Conservation (phyloP, 495 filamentous ascomycete species). For the Penicillium arizonense region DNA sequence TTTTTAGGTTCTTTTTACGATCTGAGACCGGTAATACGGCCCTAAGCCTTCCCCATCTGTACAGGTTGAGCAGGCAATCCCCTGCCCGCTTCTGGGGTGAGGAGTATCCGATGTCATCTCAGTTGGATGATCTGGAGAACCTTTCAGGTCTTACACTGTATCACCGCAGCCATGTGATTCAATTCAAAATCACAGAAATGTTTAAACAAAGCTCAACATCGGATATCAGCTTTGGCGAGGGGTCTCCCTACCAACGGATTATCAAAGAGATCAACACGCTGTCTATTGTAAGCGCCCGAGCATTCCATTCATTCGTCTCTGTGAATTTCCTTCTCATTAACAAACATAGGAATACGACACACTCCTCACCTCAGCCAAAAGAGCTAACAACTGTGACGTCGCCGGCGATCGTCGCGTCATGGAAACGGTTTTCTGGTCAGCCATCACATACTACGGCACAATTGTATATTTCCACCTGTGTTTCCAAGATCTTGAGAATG, state of each 20-base stretch:
- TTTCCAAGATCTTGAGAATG: slow-evolving; percentile 17
- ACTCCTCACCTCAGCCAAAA: slow-evolving; percentile 21
- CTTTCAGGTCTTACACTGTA: slow-evolving; percentile 26
- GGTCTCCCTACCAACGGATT: slow-evolving; percentile 14
- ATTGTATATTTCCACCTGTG: slow-evolving; percentile 32
- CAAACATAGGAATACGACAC: slow-evolving; percentile 25
- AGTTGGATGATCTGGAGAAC: slow-evolving; percentile 35
- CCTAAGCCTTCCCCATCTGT: slow-evolving; percentile 23
- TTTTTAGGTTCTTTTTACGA: slow-evolving; percentile 28
- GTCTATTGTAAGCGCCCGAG: slow-evolving; percentile 17
- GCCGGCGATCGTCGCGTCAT: slow-evolving; percentile 23
- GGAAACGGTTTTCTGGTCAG: slow-evolving; percentile 32
- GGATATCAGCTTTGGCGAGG: not conserved
- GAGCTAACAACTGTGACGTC: slow-evolving; percentile 21
- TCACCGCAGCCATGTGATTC: slow-evolving; percentile 28
- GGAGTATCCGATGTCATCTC: slow-evolving; percentile 27
- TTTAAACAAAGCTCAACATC: slow-evolving; percentile 12
- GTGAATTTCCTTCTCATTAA: not conserved
- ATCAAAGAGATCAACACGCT: slow-evolving; percentile 21
- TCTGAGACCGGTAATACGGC: slow-evolving; percentile 10
- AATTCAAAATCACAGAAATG: slow-evolving; percentile 30
- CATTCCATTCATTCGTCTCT: not conserved
- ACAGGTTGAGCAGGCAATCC: slow-evolving; percentile 32
- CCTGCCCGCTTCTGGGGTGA: slow-evolving; percentile 35
- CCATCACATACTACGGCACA: slow-evolving; percentile 30